These are phyloP conservation scores for Microdochium bolleyi DNA, from an alignment of 2,329 filamentous ascomycete genomes.

Conservation along the genomic window DNA sequence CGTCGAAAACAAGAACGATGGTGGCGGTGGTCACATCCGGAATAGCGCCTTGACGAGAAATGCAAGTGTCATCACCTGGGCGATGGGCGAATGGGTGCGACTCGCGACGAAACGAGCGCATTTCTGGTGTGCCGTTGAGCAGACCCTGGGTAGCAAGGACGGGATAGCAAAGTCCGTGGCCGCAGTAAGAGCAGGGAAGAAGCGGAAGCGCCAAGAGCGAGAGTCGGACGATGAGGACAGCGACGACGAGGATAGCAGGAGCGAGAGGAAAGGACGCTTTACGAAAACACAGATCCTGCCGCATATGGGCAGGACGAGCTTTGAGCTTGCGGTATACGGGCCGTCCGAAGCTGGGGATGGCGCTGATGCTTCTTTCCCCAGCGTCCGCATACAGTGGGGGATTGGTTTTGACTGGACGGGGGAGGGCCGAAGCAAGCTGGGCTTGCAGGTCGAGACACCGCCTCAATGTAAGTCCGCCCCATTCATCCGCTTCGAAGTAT, in stretches of 20 bases:
- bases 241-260: constrained; percentile 7
- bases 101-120: constrained; percentile 50
- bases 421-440: constrained; percentile 54
- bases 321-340: constrained; percentile 32
- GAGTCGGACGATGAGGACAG: constrained; percentile 15
- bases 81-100: constrained; percentile 61
- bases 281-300: constrained; percentile 39
- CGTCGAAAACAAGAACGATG: constrained; percentile 4
- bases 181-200: constrained; percentile 16
- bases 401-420: constrained; percentile 67
- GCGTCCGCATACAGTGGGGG: constrained; percentile 51
- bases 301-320: constrained; percentile 43
- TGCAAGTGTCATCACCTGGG: constrained; percentile 54
- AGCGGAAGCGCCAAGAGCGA: constrained; percentile 10
- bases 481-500: not conserved
- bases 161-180: constrained; percentile 19
- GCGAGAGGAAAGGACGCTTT: constrained; percentile 8
- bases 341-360: constrained; percentile 14
- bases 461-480: constrained; percentile 48
- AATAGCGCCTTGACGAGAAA: constrained; percentile 43
- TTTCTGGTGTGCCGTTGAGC: constrained; percentile 52
- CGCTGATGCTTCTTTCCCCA: constrained; percentile 25
- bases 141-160: constrained; percentile 31
- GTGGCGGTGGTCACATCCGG: constrained; percentile 20
- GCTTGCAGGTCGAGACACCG: constrained; percentile 47